Base-by-base conservation (phyloP, 352 stramenopile genomes). In the Pythium grandisporangium region DNA sequence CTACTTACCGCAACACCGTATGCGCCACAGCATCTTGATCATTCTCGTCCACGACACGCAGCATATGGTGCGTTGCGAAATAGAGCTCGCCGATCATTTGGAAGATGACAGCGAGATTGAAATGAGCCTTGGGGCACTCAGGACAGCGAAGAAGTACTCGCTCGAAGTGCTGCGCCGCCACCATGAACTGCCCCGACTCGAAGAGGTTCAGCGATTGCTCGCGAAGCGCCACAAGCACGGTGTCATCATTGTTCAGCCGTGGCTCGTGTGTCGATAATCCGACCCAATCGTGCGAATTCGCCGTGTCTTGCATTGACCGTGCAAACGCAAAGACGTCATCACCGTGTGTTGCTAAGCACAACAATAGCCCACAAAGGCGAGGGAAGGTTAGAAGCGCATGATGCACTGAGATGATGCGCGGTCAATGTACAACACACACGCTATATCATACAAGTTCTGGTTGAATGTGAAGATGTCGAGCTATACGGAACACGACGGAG, bases 11-110 rank as follows among this genome's bases (percentile, higher is more conserved):
- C 17, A 90, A 62, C 6, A 90, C 70, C 12, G 72, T 87, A 34
- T 90, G 77, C 4, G 77, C 74, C n/a, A 86, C 74, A 0, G 69
- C 77, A 48, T 90, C 77, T 37, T 64, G 68, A 42, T 86, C 73
- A 23, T 83, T 65, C 6, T 63, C 41, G 4, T 56, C 49, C 16
- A 90, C 66, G n/a, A 86, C 77, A n/a, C 69, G 63, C 21, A 88
- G 51, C 67, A 86, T 88, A 46, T 61, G 64, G 17, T 57, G 45
- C 33, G 84, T 61, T 7, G 74, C 72, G 35, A 90, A 82, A 37
- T 79, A 80, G 14, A 63, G 75, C 42, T 85, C 73, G 10, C 73
- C 69, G 22, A 83, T 63, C 30, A 51, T 83, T 36, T 90, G 71
- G 16, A 90, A 40, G 29, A 87, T 82, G 20, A 86, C 74, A 1